These are phyloP conservation scores for Aurantiochytrium sp. DNA, from an alignment of 108 stramenopile species.

Conservation along the genomic window DNA sequence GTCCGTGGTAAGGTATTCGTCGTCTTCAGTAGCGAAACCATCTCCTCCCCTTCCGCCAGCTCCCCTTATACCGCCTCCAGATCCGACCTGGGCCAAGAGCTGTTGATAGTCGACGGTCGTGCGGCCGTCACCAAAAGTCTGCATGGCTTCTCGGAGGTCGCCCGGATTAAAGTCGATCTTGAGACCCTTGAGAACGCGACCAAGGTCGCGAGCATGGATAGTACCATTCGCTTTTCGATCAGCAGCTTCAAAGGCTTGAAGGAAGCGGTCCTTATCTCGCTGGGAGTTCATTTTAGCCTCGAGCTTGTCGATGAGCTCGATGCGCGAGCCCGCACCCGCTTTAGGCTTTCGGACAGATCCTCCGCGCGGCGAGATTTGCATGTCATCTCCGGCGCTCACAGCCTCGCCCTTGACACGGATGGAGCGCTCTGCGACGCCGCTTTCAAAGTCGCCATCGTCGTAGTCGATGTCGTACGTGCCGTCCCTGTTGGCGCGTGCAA, in stretches of 20 bases:
- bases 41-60: background rate
- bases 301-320: background rate
- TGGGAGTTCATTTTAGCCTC: background rate
- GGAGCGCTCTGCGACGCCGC: background rate
- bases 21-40: background rate
- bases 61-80: background rate
- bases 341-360: background rate
- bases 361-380: background rate
- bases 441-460: conserved; percentile 33
- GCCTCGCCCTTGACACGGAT: background rate
- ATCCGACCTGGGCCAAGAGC: background rate
- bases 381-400: background rate
- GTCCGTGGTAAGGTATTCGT: background rate
- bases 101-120: background rate
- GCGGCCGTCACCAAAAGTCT: background rate
- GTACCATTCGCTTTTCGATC: background rate
- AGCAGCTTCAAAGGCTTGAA: background rate
- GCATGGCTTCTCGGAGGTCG: background rate
- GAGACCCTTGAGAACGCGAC: background rate
- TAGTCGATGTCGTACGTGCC: conserved; percentile 39
- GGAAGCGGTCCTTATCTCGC: background rate
- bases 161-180: background rate
- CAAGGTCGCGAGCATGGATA: background rate
- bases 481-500: conserved; percentile 20
- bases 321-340: background rate